Percentiles rank a stretch among this genome's conserved stretches.
Conservation (phyloP, 768 basidiomycete species). For the Collybia mongolica region DNA sequence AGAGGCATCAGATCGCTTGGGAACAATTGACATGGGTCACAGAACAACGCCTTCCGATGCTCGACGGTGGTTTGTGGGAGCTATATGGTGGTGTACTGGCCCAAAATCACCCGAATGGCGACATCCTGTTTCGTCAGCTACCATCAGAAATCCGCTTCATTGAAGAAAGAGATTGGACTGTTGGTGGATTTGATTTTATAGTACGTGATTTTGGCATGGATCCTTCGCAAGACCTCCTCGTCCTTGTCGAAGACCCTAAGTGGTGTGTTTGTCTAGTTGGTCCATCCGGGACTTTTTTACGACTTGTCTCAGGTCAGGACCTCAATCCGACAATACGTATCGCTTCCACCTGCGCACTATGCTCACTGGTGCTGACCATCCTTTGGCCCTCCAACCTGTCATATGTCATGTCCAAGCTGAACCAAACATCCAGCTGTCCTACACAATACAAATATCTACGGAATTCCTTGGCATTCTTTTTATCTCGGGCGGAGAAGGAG, state of each 20-base stretch:
- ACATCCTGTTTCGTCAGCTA: slow-evolving; percentile 44
- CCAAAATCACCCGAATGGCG: slow-evolving; percentile 28
- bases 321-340: slow-evolving; percentile 15
- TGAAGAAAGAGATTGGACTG: slow-evolving; percentile 41
- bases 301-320: slow-evolving; percentile 3
- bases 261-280: slow-evolving; percentile 24
- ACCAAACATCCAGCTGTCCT: slow-evolving; percentile 26
- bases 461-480: slow-evolving; percentile 53
- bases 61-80: slow-evolving; percentile 49
- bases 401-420: slow-evolving; percentile 26
- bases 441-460: slow-evolving; percentile 54
- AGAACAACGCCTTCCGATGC: slow-evolving; percentile 34
- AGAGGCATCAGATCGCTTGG: slow-evolving; percentile 38
- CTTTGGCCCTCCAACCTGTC: slow-evolving; percentile 33
- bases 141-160: slow-evolving; percentile 51
- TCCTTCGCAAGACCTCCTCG: slow-evolving; percentile 63
- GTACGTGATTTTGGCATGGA: slow-evolving; percentile 66
- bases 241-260: slow-evolving; percentile 41
- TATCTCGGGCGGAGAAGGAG: slow-evolving; percentile 26
- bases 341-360: slow-evolving; percentile 46
- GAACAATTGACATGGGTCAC: slow-evolving; percentile 33
- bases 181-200: slow-evolving; percentile 29
- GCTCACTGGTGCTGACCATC: slow-evolving; percentile 44
- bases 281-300: neutral
- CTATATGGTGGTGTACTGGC: slow-evolving; percentile 58